Percentiles rank a stretch among this genome's conserved stretches.
phyloP scores from a whole-genome alignment of 768 basidiomycete species.

The Thelephora ganbajun region DNA sequence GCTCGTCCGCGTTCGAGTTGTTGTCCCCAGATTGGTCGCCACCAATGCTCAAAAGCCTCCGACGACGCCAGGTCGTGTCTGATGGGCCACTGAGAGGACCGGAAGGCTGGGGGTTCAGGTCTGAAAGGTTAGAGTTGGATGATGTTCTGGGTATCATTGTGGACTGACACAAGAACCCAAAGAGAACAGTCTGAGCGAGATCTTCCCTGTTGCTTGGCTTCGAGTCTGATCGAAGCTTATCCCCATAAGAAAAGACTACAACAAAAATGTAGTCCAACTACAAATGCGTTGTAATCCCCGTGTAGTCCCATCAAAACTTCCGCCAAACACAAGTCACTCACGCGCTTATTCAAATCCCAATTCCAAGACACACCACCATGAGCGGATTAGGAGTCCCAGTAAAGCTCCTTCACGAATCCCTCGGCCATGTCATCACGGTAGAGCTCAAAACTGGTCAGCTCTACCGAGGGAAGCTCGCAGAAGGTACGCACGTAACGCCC shows the following conservation, averaged over 20 bases:
- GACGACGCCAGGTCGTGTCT: constrained; percentile 43
- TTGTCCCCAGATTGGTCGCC: constrained; percentile 4
- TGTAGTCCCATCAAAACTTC: too few relatives aligned
- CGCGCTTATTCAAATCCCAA: neutral
- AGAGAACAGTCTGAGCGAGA: neutral
- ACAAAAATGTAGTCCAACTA: too few relatives aligned
- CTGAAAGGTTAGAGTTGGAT: constrained; percentile 1
- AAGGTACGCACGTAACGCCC: constrained; percentile 44
- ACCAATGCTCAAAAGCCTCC: constrained; percentile 46
- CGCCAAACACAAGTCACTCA: too few relatives aligned
- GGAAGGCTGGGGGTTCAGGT: constrained; percentile 8
- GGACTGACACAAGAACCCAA: neutral
- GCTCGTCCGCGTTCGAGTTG: constrained; percentile 5
- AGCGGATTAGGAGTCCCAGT: constrained; percentile 81
- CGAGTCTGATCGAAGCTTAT: too few relatives aligned
- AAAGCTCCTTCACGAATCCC: constrained; percentile 90
- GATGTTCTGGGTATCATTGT: constrained; percentile 6
- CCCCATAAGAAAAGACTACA: too few relatives aligned
- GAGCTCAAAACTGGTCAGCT: constrained; percentile 96
- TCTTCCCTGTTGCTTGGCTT: too few relatives aligned
- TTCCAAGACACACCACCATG: constrained; percentile 26
- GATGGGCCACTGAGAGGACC: constrained; percentile 36
- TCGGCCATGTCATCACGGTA: constrained; percentile 95
- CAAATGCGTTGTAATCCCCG: too few relatives aligned
- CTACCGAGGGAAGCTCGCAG: constrained; percentile 92